Evolutionary conservation across 257 asterid genomes (phyloP), one percentile per base, ranked within the genome.

Genomic region (Primulina huaijiensis): DNA sequence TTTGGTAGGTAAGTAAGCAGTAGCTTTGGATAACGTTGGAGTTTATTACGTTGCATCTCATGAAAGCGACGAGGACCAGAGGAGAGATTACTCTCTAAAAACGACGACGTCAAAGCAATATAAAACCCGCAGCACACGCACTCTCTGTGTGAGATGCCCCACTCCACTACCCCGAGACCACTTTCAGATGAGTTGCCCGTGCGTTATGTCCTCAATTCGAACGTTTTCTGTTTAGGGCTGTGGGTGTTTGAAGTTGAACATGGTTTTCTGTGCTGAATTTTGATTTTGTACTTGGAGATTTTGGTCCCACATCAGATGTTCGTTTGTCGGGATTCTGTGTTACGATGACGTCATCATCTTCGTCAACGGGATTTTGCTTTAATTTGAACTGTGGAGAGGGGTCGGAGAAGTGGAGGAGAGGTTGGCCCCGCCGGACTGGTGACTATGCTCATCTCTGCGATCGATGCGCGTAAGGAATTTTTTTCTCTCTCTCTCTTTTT

Each of bases 371-470:
- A 64, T 74, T 73, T 46, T 93, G 99, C 83, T 93, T 90, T 74
- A 93, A 93, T 81, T 83, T 88, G 2, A 86, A 77, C 85, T 93
- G 99, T 81, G 87, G 80, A 65, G 83, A 74, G 72, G 52, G 73
- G 50, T 35, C 90, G 71, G 89, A 83, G 55, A 82, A 43, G 75
- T 76, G 86, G 70, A 81, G 81, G 71, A 81, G 82, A 67, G 99
- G 99, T 50, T 90, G 99, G 99, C 95, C 97, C 34, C 90, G 97
- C 76, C 96, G 96, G 58, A 84, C 96, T 55, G 99, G 99, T 65
- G 96, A 93, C 69, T 90, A 80, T 75, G 97, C 96, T n/a, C 85
- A 89, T 79, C 97, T 93, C 57, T 93, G 99, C 75, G 94, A 93
- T 83, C 90, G 88, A 76, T 93, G 99, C 97, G 87, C 90, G 99